Conservation (phyloP, 2,329 filamentous ascomycete species). For the Aotearoamyces nothofagi region DNA sequence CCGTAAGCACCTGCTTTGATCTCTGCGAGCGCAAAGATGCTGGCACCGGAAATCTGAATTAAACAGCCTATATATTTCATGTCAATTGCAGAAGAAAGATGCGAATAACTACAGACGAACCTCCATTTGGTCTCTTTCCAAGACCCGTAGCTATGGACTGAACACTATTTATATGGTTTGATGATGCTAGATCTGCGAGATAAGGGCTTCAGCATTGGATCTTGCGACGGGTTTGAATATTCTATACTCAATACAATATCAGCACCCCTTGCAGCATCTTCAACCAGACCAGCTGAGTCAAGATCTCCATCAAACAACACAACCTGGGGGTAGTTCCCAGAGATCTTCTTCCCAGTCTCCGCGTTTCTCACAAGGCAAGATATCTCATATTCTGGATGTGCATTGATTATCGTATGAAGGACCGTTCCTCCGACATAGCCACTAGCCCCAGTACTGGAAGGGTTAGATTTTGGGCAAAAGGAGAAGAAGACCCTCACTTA, state of each 20-base stretch:
- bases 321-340: slow-evolving; percentile 28
- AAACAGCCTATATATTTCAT: slow-evolving; percentile 27
- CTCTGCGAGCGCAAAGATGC: slow-evolving; percentile 36
- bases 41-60: slow-evolving; percentile 39
- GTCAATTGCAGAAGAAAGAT: no score
- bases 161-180: slow-evolving; percentile 28
- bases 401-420: slow-evolving; percentile 25
- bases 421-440: slow-evolving; percentile 30
- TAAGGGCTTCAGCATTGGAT: background rate
- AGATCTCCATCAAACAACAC: slow-evolving; percentile 35
- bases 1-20: slow-evolving; percentile 28
- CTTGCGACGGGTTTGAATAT: background rate
- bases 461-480: background rate
- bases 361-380: slow-evolving; percentile 32
- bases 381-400: slow-evolving; percentile 31
- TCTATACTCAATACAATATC: slow-evolving; percentile 29
- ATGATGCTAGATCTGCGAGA: slow-evolving; percentile 23
- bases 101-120: no score
- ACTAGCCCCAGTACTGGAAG: slow-evolving; percentile 17
- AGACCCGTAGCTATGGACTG: slow-evolving; percentile 29
- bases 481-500: background rate
- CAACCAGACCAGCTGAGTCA: slow-evolving; percentile 26
- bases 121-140: slow-evolving; percentile 29
- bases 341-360: slow-evolving; percentile 29
- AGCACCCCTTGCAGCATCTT: slow-evolving; percentile 27